Conservation (phyloP, 305 asterid species). For the Plantago rigida region DNA sequence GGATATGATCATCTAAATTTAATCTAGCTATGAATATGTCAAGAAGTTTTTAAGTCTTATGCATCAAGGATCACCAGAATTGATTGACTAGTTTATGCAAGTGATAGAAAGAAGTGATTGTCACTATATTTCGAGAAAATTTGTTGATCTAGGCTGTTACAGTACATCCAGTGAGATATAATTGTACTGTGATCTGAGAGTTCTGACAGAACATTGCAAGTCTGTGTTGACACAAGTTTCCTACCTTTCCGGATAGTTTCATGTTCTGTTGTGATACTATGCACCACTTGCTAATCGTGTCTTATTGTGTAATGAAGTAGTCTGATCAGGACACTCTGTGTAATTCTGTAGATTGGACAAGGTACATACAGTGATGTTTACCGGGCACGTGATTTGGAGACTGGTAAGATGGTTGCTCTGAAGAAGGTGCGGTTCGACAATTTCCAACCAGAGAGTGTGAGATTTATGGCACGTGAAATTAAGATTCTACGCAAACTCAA, state of each 20-base stretch:
- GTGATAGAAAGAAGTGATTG: too few species aligned
- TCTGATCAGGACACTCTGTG: conserved; percentile 8
- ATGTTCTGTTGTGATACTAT: not conserved
- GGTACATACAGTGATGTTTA: conserved; percentile 91
- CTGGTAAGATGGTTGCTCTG: conserved; percentile 62
- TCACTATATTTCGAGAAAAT: too few species aligned
- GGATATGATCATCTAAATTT: too few species aligned
- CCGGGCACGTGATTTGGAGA: conserved; percentile 65
- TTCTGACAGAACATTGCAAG: not conserved
- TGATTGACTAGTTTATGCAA: too few species aligned
- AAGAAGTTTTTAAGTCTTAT: too few species aligned
- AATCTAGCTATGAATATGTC: too few species aligned
- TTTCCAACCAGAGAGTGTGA: conserved; percentile 78
- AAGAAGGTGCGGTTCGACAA: conserved; percentile 88
- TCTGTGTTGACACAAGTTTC: too few species aligned
- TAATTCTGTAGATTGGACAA: conserved; percentile 65
- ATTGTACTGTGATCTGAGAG: not conserved
- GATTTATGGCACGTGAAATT: conserved; percentile 85
- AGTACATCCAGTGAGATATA: too few species aligned
- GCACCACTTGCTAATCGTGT: not conserved
- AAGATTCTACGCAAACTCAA: conserved; percentile 64
- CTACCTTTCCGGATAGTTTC: too few species aligned
- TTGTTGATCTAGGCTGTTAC: too few species aligned
- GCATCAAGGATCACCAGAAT: too few species aligned
- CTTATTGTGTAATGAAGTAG: not conserved